Evolutionary conservation across 495 filamentous ascomycete species (phyloP).

Genomic region (Talaromyces proteolyticus): DNA sequence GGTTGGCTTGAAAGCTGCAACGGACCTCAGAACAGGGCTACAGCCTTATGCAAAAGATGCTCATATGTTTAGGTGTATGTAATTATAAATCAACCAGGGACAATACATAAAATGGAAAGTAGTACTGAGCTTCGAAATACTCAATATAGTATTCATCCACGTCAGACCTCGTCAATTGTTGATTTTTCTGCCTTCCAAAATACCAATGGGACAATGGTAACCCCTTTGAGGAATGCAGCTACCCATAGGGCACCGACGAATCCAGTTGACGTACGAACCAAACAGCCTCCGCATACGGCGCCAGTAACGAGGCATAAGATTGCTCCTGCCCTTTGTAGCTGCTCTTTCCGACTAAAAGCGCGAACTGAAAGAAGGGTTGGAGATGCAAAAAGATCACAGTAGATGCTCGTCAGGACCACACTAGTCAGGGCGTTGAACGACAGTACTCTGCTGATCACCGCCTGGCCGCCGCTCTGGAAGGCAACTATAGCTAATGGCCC

Average conservation of each 20-base stretch:
- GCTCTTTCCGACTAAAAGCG: slow-evolving; percentile 42
- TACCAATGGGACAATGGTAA: slow-evolving; percentile 48
- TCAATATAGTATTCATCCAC: too few relatives aligned
- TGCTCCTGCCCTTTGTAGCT: slow-evolving; percentile 53
- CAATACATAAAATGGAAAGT: too few relatives aligned
- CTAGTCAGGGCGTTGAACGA: slow-evolving; percentile 56
- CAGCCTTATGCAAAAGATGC: too few relatives aligned
- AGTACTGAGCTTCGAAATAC: too few relatives aligned
- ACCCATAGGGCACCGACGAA: slow-evolving; percentile 60
- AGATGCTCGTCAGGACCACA: slow-evolving; percentile 66
- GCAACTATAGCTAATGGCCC: slow-evolving; percentile 58
- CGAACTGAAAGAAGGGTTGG: slow-evolving; percentile 40
- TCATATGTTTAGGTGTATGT: too few relatives aligned
- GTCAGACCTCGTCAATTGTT: too few relatives aligned
- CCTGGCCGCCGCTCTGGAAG: slow-evolving; percentile 67
- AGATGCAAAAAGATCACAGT: slow-evolving; percentile 66
- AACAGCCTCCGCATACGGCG: slow-evolving; percentile 52
- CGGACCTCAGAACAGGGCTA: too few relatives aligned
- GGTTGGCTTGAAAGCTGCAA: too few relatives aligned
- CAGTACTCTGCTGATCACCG: slow-evolving; percentile 60
- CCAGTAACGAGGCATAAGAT: slow-evolving; percentile 54
- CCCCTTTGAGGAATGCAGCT: slow-evolving; percentile 47
- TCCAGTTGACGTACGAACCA: slow-evolving; percentile 49
- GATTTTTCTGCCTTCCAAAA: slow-evolving; percentile 31
- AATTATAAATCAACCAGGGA: too few relatives aligned